Evolutionary conservation across 2,329 filamentous ascomycete genomes (phyloP).

Genomic region (Trichoderma sp.): DNA sequence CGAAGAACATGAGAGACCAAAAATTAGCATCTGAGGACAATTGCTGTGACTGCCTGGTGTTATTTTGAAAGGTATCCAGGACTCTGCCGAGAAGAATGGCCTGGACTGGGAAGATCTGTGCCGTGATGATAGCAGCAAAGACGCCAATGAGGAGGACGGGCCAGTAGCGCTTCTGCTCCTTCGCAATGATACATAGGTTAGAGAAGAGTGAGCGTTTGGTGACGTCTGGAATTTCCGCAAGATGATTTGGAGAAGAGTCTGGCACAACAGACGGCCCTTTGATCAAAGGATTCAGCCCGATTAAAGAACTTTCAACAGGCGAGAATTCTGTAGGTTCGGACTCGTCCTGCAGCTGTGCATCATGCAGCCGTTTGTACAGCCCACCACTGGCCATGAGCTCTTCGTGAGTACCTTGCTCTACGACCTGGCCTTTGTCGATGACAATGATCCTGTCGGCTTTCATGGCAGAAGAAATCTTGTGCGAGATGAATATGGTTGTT

Average conservation of each 20-base stretch:
- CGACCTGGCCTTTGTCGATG: neutral
- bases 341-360: neutral
- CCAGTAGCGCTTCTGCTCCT: neutral
- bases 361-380: neutral
- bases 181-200: neutral
- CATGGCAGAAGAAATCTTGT: neutral
- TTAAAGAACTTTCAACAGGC: neutral
- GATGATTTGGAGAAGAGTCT: neutral
- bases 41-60: neutral
- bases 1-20: neutral
- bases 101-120: neutral
- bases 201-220: neutral
- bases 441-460: neutral
- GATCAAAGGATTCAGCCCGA: neutral
- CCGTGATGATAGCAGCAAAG: neutral
- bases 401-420: neutral
- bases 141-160: neutral
- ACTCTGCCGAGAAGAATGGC: neutral
- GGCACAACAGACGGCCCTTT: neutral
- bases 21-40: neutral
- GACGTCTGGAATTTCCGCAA: neutral
- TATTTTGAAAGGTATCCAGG: neutral
- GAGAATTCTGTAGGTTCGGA: neutral
- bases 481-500: neutral
- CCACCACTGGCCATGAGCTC: neutral